Conservation (phyloP, 768 basidiomycete genomes). For the Hericium erinaceus region DNA sequence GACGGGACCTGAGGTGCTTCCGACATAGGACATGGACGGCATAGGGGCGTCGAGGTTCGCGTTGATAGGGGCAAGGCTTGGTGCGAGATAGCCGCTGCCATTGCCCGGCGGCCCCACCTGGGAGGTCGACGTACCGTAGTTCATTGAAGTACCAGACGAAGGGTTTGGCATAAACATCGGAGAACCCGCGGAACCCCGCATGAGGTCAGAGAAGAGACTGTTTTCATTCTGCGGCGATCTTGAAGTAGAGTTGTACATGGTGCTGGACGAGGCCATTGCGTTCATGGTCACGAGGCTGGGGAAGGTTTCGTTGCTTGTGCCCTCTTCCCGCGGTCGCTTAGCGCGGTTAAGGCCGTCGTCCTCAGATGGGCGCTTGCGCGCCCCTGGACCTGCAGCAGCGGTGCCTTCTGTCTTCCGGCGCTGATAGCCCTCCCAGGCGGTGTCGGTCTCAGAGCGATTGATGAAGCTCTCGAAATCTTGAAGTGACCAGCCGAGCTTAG, state of each 20-base stretch:
- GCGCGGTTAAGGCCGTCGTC: constrained; percentile 31
- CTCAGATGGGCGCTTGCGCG: constrained; percentile 48
- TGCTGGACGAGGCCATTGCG: constrained; percentile 25
- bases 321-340: constrained; percentile 44
- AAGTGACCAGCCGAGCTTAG: constrained; percentile 71
- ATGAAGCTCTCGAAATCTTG: constrained; percentile 74
- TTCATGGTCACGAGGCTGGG: constrained; percentile 51
- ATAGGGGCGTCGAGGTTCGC: constrained; percentile 49
- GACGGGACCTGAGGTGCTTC: constrained; percentile 16
- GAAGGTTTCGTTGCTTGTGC: constrained; percentile 38
- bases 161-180: constrained; percentile 45
- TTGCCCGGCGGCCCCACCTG: constrained; percentile 5
- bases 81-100: constrained; percentile 22
- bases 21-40: constrained; percentile 37
- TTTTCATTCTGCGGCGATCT: constrained; percentile 36
- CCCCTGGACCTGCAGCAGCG: constrained; percentile 15
- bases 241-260: constrained; percentile 33
- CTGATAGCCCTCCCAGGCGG: constrained; percentile 86
- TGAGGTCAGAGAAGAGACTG: constrained; percentile 35
- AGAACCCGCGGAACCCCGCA: constrained; percentile 31
- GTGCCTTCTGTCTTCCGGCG: constrained; percentile 44
- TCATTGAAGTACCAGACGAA: constrained; percentile 25
- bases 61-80: constrained; percentile 49
- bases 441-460: constrained; percentile 85
- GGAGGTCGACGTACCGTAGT: constrained; percentile 17